Base-by-base conservation (phyloP, 768 basidiomycete genomes). In the Leccinum subtestaceum region DNA sequence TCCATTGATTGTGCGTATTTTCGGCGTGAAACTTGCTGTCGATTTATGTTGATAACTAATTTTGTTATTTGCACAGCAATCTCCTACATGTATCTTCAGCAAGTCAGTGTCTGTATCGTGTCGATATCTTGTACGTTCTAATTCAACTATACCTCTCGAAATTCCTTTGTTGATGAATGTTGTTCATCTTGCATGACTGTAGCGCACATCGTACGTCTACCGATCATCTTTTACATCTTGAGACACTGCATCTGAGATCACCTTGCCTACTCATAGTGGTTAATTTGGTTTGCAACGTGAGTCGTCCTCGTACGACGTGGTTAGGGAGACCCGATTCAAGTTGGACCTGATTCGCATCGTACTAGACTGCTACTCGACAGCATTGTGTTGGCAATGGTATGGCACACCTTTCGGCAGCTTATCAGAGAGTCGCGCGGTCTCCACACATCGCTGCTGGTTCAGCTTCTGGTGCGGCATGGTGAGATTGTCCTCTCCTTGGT, bases 281-380 rank as follows among this genome's bases (percentile, higher is more conserved):
- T 48, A 2, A 13, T 36, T 12, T 54, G 58, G 58, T 12, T 58
- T 55, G 9, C 52, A 34, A 53, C 29, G 63, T 63, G 47, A 5
- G 58, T 40, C 29, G 8, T 36, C 25, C 27, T 10, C 19, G 4
- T 15, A 43, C n/a, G 12, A n/a, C 8, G 31, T 3, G 4, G 6
- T 1, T 12, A 1, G 10, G 23, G 19, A 32, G 2, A 36, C 19
- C 12, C 6, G 57, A 12, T 15, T 49, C 7, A 43, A 29, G 36
- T 43, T 43, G 17, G 40, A 19, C n/a, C 9, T 10, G 2, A 43
- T n/a, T 43, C 9, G 6, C 40, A 43, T 43, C 40, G n/a, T 43
- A 23, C 21, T 38, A 64, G 63, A 52, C 15, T 59, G 9, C 34
- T 36, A 36, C 29, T 62, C 1, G 63, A 64, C 58, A 64, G 36